These are phyloP conservation scores for Vigna radiata DNA, from an alignment of 306 rosid genomes.

Conservation along the genomic window DNA sequence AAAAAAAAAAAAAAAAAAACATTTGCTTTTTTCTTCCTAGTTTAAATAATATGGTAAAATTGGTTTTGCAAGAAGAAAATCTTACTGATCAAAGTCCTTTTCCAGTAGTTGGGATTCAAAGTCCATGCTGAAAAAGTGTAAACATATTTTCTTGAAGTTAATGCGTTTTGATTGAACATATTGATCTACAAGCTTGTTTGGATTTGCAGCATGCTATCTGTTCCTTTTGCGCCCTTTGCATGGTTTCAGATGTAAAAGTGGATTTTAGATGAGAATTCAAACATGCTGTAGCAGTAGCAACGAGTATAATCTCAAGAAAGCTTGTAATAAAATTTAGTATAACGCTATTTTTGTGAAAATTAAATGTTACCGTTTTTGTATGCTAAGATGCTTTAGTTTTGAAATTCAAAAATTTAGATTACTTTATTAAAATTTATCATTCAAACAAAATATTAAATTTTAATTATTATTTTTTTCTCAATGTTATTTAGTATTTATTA, in stretches of 20 bases:
- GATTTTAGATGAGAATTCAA: no score
- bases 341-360: not conserved
- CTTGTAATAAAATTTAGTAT: not conserved
- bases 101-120: not conserved
- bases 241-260: no score
- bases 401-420: no score
- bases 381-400: no score
- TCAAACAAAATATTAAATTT: no score
- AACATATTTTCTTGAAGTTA: not conserved
- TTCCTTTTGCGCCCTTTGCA: no score
- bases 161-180: not conserved
- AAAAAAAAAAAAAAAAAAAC: not conserved
- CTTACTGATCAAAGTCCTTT: not conserved
- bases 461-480: no score
- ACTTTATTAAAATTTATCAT: no score
- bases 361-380: not conserved
- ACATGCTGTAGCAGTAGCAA: not conserved
- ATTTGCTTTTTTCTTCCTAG: constrained; percentile 25
- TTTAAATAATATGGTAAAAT: constrained; percentile 11
- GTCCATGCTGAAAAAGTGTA: not conserved
- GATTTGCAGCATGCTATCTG: no score
- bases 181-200: not conserved
- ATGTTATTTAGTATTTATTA: no score
- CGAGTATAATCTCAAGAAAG: not conserved
- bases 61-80: not conserved